Base-by-base conservation (phyloP, 2,329 filamentous ascomycete species). In the Cercospora zeae-maydis region DNA sequence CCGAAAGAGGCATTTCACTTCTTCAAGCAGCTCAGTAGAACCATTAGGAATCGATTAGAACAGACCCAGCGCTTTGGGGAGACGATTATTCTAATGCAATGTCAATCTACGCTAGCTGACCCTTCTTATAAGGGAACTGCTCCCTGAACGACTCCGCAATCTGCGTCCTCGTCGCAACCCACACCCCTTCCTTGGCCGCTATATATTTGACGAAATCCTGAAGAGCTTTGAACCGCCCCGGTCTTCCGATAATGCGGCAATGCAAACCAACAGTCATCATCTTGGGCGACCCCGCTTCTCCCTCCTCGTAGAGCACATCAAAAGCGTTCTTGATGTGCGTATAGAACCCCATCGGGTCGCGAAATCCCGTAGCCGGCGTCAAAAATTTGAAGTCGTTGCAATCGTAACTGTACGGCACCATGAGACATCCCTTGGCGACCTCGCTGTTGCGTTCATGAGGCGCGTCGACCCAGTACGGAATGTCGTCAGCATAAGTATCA, bases 181-280 rank as follows among this genome's bases (percentile, higher is more conserved):
- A 84, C 0, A 84, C 82, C 0, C 77, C 79, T 52, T 83, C 80
- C 69, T 85, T 84, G 55, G 76, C 67, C 1, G 72, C 72, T 49
- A 84, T 82, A 61, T 85, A 83, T 62, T 84, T 79, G 1, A 84
- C 79, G 69, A 84, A 83, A 59, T 82, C 78, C 68, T 79, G 76
- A 45, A 86, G 68, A 1, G 82, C 83, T 51, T 75, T 77, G 63
- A 81, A 81, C 1, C 83, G 75, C 3, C 81, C 83, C 0, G 83
- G 83, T 34, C 81, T 77, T 0, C 83, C 83, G 49, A 83, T 79
- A 59, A 83, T 82, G 4, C 82, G 77, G 64, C 81, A 83, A 69
- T 84, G 83, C 37, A 85, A 70, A 1, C 80, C 82, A 27, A 85
- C 77, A 0, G 83, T 84, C 83, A 85, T 85, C 83, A 85, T 85